Conservation (phyloP, 306 rosid species). For the Phaseolus lunatus region DNA sequence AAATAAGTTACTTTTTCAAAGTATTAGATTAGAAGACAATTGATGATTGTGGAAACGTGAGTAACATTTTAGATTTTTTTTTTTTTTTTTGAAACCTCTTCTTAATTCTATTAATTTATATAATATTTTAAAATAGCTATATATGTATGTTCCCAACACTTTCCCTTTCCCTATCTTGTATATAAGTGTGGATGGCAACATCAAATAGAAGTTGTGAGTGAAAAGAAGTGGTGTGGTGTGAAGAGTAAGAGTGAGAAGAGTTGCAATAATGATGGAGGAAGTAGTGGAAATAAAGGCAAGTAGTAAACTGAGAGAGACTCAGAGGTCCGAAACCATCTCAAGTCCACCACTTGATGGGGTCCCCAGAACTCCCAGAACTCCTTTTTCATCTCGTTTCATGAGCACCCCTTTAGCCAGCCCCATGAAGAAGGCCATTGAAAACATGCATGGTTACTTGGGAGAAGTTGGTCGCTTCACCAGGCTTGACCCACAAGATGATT, state of each 20-base stretch:
- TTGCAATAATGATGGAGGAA: slow-evolving; percentile 44
- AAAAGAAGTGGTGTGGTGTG: background rate
- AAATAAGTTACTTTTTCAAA: too few species aligned
- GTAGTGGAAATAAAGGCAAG: slow-evolving; percentile 41
- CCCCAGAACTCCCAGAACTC: slow-evolving; percentile 51
- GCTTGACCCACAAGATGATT: slow-evolving; percentile 72
- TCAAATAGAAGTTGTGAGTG: background rate
- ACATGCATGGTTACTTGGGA: slow-evolving; percentile 60
- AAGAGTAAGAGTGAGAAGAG: background rate
- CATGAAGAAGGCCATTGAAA: slow-evolving; percentile 63
- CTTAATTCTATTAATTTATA: too few species aligned
- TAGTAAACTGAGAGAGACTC: slow-evolving; percentile 5
- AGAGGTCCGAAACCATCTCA: background rate
- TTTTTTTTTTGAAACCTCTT: too few species aligned
- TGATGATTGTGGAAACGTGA: too few species aligned
- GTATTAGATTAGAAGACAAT: too few species aligned
- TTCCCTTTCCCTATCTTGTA: too few species aligned
- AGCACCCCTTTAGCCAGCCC: slow-evolving; percentile 65
- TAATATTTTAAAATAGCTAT: too few species aligned
- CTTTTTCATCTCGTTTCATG: slow-evolving; percentile 49
- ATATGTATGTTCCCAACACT: too few species aligned
- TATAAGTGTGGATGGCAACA: background rate
- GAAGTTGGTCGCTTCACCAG: slow-evolving; percentile 73
- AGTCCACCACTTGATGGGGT: slow-evolving; percentile 23
- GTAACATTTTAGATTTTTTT: too few species aligned